Conservation (phyloP, 768 basidiomycete species). For the Lactarius hatsudake region DNA sequence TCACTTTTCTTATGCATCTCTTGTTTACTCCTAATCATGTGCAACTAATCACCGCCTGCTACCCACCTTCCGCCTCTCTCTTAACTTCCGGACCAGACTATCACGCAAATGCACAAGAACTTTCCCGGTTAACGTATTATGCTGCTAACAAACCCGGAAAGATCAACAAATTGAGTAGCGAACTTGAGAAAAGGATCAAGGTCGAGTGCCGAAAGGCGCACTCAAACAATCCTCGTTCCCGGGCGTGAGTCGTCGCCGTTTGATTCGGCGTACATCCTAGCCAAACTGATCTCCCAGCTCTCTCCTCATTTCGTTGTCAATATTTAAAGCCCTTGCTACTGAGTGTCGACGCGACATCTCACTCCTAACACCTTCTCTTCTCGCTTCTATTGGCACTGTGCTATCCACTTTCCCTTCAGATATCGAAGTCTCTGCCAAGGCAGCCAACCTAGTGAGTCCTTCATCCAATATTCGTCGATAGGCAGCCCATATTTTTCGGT, state of each 20-base stretch:
- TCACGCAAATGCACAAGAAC: conserved; percentile 78
- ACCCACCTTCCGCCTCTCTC: conserved; percentile 74
- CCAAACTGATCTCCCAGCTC: conserved; percentile 42
- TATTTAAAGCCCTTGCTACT: conserved; percentile 75
- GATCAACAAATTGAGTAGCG: conserved; percentile 68
- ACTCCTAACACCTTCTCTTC: conserved; percentile 66
- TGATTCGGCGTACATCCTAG: conserved; percentile 5
- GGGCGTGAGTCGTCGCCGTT: conserved; percentile 58
- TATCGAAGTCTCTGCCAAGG: conserved; percentile 71
- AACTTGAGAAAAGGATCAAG: conserved; percentile 72
- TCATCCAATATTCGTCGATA: background rate
- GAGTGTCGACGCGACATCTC: conserved; percentile 86
- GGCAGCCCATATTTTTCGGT: conserved; percentile 13
- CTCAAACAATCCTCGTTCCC: conserved; percentile 69
- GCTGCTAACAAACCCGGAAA: conserved; percentile 82
- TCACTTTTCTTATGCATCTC: conserved; percentile 50
- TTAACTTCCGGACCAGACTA: conserved; percentile 74
- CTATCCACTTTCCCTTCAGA: conserved; percentile 57
- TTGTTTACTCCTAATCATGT: conserved; percentile 82
- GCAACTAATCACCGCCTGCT: conserved; percentile 80
- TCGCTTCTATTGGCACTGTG: conserved; percentile 60
- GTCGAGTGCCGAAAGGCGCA: conserved; percentile 65
- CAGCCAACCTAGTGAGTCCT: conserved; percentile 72
- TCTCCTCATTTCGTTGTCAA: conserved; percentile 78
- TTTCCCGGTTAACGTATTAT: conserved; percentile 83